These are phyloP conservation scores for Diaporthe longicolla DNA, from an alignment of 2,329 filamentous ascomycete genomes.

Conservation along the genomic window DNA sequence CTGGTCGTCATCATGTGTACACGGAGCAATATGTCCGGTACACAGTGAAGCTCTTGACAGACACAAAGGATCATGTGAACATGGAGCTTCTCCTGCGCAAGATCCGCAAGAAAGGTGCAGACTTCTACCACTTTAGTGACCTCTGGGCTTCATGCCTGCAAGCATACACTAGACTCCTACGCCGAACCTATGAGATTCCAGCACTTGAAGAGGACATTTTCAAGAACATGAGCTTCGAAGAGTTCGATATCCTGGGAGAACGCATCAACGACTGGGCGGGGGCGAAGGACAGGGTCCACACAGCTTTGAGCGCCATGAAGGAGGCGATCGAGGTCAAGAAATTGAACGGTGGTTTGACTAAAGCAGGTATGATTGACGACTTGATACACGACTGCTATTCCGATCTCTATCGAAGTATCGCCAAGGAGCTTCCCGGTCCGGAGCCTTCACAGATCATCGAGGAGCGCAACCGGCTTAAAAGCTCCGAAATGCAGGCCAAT, in stretches of 20 bases:
- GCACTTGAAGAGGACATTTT: conserved; percentile 67
- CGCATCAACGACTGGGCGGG: conserved; percentile 70
- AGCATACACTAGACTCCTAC: conserved; percentile 67
- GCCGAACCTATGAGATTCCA: conserved; percentile 62
- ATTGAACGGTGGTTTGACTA: conserved; percentile 90
- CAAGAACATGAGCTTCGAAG: conserved; percentile 66
- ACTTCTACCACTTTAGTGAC: conserved; percentile 76
- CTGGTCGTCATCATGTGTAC: conserved; percentile 92
- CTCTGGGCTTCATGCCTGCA: conserved; percentile 71
- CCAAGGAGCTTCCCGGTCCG: conserved; percentile 69
- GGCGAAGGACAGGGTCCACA: conserved; percentile 54
- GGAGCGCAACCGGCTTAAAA: conserved; percentile 56
- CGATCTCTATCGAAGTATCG: conserved; percentile 78
- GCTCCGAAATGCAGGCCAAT: conserved; percentile 54
- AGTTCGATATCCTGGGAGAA: conserved; percentile 70
- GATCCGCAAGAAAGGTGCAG: conserved; percentile 84
- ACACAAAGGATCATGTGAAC: conserved; percentile 80
- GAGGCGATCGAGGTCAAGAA: conserved; percentile 73
- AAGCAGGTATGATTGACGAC: conserved; percentile 88
- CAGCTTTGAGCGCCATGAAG: conserved; percentile 68
- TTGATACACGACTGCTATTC: conserved; percentile 94
- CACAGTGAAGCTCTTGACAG: conserved; percentile 80
- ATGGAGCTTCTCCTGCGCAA: conserved; percentile 84
- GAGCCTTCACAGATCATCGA: conserved; percentile 63
- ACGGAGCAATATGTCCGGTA: conserved; percentile 89